Conservation (phyloP, 371 early-diverging fungal species). For the Neoconidiobolus thromboides region DNA sequence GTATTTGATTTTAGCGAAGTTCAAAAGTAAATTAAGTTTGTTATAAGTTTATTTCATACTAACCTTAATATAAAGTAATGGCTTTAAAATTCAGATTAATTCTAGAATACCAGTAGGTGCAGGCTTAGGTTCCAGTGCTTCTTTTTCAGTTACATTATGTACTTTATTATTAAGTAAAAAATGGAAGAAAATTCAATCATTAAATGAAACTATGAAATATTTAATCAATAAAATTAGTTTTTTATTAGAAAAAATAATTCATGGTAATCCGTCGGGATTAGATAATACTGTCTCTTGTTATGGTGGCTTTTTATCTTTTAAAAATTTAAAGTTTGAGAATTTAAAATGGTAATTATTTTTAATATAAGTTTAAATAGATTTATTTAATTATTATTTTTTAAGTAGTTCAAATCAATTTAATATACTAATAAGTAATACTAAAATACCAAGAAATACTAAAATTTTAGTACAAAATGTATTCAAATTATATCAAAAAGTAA, state of each 20-base stretch:
- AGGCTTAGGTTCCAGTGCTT: conserved; percentile 90
- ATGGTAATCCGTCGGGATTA: conserved; percentile 89
- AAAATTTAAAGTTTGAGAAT: conserved; percentile 9
- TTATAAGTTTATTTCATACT: no score
- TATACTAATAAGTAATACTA: conserved; percentile 68
- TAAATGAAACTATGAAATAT: conserved; percentile 9
- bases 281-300: conserved; percentile 78
- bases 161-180: conserved; percentile 34
- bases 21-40: no score
- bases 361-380: neutral
- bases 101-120: conserved; percentile 84
- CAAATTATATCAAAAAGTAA: conserved; percentile 28
- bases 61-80: conserved; percentile 8
- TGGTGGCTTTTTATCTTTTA: conserved; percentile 28
- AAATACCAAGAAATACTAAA: conserved; percentile 73
- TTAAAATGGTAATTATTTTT: neutral
- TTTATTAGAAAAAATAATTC: conserved; percentile 79
- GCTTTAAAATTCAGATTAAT: conserved; percentile 38
- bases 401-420: conserved; percentile 12
- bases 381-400: neutral
- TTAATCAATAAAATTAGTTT: conserved; percentile 74
- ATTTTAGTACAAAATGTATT: conserved; percentile 67
- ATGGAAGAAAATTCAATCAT: neutral
- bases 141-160: conserved; percentile 64
- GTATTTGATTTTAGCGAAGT: no score